These are phyloP conservation scores for Chrysophaeum taylorii DNA, from an alignment of 352 stramenopile genomes.

Conservation along the genomic window DNA sequence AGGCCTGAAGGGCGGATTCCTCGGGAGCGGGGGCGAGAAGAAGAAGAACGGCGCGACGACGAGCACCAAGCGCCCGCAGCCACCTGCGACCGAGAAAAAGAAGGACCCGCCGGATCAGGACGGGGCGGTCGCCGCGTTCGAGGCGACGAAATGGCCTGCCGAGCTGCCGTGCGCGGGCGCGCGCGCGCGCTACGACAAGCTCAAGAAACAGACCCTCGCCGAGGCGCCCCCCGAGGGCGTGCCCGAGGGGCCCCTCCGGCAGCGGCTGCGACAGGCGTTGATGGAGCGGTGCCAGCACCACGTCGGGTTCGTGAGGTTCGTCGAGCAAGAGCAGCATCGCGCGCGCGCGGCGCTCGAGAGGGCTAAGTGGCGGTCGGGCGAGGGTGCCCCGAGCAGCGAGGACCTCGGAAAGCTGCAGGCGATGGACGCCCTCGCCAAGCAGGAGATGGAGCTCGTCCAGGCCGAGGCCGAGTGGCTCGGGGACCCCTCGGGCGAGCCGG, in stretches of 20 bases:
- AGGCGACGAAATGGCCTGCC: not conserved
- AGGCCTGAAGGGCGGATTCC: slow-evolving; percentile 8
- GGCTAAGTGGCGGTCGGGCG: not conserved
- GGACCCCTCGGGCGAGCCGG: not conserved
- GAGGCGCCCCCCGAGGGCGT: not conserved
- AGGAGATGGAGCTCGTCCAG: not conserved
- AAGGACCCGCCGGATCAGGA: not conserved
- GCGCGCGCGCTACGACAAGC: not conserved
- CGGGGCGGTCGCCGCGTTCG: not conserved
- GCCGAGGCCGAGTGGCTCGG: slow-evolving; percentile 10
- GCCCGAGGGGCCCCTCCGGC: not conserved
- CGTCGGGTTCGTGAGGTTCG: not conserved
- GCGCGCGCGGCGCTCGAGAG: not conserved
- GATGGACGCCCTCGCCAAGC: not conserved
- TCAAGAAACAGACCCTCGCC: not conserved
- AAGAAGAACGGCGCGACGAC: not conserved
- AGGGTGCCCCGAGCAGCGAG: not conserved
- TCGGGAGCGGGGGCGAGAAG: not conserved
- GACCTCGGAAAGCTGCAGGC: not conserved
- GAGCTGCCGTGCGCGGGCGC: not conserved
- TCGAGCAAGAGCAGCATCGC: not conserved
- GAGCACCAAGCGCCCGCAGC: not conserved
- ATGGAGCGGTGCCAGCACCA: slow-evolving; percentile 4
- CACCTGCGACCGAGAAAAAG: no score
- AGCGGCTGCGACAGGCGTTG: not conserved